Evolutionary conservation across 2,329 filamentous ascomycete genomes (phyloP).

Genomic region (Escovopsis sp.): DNA sequence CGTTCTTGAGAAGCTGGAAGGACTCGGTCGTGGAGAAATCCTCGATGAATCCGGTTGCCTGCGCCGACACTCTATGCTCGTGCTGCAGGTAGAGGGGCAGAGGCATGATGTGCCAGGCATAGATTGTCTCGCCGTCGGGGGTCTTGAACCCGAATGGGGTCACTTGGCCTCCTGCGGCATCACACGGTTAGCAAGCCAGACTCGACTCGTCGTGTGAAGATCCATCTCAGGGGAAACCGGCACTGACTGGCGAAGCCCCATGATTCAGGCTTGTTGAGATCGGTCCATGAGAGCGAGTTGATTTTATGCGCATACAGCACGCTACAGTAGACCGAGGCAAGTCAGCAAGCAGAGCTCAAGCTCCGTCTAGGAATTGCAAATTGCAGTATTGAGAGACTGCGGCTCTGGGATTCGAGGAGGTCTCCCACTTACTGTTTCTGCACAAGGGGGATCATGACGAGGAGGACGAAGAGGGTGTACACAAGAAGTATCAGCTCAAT

Average conservation of each 20-base stretch:
- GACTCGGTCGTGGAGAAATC: conserved; percentile 43
- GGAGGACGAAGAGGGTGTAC: conserved; percentile 51
- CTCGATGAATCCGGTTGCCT: conserved; percentile 31
- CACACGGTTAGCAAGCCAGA: neutral
- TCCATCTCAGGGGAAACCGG: neutral
- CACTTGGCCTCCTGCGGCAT: conserved; percentile 58
- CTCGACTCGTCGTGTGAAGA: too few species aligned
- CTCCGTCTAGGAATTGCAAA: too few species aligned
- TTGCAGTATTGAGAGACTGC: conserved; percentile 4
- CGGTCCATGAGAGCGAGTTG: conserved; percentile 55
- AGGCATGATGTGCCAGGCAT: conserved; percentile 84
- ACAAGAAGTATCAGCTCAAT: conserved; percentile 2
- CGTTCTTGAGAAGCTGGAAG: conserved; percentile 46
- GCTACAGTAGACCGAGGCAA: conserved; percentile 26
- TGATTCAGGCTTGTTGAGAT: conserved; percentile 60
- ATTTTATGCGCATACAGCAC: conserved; percentile 74
- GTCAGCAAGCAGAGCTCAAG: too few species aligned
- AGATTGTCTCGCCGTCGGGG: conserved; percentile 60
- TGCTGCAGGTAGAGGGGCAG: conserved; percentile 60
- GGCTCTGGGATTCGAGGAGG: neutral
- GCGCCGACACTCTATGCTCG: conserved; percentile 43
- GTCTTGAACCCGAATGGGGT: conserved; percentile 70
- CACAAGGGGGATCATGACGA: conserved; percentile 52
- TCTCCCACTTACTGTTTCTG: conserved; percentile 59
- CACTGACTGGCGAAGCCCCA: conserved; percentile 70